A percentile compares a stretch with the other conserved stretches of the same genome.
These are phyloP conservation scores for Trichocomaceae sp. DNA, from an alignment of 2,329 filamentous ascomycete species.

Conservation along the genomic window DNA sequence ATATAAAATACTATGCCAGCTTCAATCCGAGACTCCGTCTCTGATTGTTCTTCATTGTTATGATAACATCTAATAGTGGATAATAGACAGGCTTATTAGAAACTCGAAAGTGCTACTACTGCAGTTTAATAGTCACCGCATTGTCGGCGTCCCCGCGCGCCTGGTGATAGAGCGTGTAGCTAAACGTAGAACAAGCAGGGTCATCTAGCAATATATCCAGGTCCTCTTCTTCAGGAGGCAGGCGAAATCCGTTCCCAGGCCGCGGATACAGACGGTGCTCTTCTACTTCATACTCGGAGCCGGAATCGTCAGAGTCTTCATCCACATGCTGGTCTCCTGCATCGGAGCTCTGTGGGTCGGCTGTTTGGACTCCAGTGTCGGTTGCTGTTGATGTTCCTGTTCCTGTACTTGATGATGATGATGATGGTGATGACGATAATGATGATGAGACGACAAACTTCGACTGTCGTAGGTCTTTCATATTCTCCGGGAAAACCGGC, in stretches of 20 bases:
- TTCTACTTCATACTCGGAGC: constrained; percentile 37
- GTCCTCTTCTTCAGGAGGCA: constrained; percentile 54
- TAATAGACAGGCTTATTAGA: no score
- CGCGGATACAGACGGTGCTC: constrained; percentile 58
- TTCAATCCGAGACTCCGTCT: no score
- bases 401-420: no score
- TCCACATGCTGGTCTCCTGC: constrained; percentile 9
- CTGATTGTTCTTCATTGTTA: no score
- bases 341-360: not conserved
- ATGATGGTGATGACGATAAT: no score
- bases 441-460: constrained; percentile 20
- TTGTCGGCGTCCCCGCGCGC: constrained; percentile 1
- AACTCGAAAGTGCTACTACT: no score
- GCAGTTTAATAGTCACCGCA: not conserved
- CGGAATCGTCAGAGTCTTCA: constrained; percentile 36
- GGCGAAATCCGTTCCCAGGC: constrained; percentile 54
- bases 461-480: constrained; percentile 20
- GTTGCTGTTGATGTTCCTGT: not conserved
- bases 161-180: constrained; percentile 36
- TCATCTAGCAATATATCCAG: constrained; percentile 58
- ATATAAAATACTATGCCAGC: no score
- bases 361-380: not conserved
- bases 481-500: constrained; percentile 53
- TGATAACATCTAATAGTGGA: no score
- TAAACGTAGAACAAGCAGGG: constrained; percentile 50